Base-by-base conservation (phyloP, 2,329 filamentous ascomycete genomes). In the Escovopsis sp. region DNA sequence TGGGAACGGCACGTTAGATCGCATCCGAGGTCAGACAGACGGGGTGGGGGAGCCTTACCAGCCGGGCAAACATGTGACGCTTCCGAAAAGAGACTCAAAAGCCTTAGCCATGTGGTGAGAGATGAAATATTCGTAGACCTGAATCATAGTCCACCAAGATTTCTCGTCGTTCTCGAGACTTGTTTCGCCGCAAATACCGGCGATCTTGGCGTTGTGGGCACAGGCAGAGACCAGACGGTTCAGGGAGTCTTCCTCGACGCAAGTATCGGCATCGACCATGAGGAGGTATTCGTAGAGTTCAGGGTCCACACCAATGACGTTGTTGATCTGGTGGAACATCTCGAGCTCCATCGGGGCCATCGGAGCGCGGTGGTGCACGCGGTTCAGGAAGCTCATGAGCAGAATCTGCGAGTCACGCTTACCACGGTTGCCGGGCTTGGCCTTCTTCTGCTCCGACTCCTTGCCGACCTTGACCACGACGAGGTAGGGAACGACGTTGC, bases 101-200 rank as follows among this genome's bases (percentile, higher is more conserved):
- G 91, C 86, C 68, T 98, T 98, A 41, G 91, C 72, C 59, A 98
- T 67, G 63, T 98, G 84, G 71, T 98, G 91, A 27, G 91, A 96
- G 57, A 98, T 98, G 62, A 88, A 98, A 70, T 98, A 98, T 62
- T 98, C 91, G 66, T 98, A 98, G 49, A 98, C 91, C 61, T 98
- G 91, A 55, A 98, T 98, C 91, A 98, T 98, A 11, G 91, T 98
- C 85, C 86, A 94, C 87, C 88, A 96, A 54, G 81, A 88, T 50
- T 81, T 75, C 53, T 95, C 86, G 60, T 95, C 89, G 55, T 98
- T 98, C 59, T 95, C 84, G 54, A 98, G 70, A 61, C 81, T 91
- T 2, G 91, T 98, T 61, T 98, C 91, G 57, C 91, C 91, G 59
- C 91, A 98, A 47, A 96, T 95, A 64, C 89, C 91, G 20, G 85